Percentiles rank a stretch among this genome's conserved stretches.
phyloP scores from a whole-genome alignment of 2,329 filamentous ascomycete genomes.

The Monosporascus sp. region DNA sequence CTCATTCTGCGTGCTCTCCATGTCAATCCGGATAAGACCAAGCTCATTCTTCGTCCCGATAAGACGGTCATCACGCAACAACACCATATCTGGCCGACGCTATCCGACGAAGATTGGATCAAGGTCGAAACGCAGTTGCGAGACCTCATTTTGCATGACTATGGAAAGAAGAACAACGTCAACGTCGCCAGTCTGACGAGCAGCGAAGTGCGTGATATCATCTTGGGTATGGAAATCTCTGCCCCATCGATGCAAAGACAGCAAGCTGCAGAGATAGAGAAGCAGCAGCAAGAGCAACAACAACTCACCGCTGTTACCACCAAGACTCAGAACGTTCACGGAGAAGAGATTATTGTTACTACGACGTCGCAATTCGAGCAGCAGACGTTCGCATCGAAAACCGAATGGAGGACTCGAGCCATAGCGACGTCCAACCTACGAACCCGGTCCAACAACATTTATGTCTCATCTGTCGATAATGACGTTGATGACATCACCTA shows the following conservation, averaged over 20 bases:
- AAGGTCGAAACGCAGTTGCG: slow-evolving; percentile 97
- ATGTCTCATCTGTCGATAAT: slow-evolving; percentile 93
- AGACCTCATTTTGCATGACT: slow-evolving; percentile 95
- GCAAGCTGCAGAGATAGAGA: slow-evolving; percentile 97
- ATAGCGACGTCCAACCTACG: slow-evolving; percentile 95
- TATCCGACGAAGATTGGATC: slow-evolving; percentile 97
- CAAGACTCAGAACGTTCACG: slow-evolving; percentile 94
- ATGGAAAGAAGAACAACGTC: slow-evolving; percentile 99
- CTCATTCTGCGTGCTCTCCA: slow-evolving; percentile 91
- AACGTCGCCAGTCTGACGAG: slow-evolving; percentile 95
- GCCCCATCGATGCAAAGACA: slow-evolving; percentile 97
- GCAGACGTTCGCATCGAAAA: slow-evolving; percentile 96
- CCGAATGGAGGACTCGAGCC: slow-evolving; percentile 94
- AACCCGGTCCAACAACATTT: slow-evolving; percentile 95
- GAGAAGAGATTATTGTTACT: slow-evolving; percentile 96
- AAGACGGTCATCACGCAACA: slow-evolving; percentile 98
- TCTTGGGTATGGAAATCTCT: slow-evolving; percentile 98
- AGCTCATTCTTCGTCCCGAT: slow-evolving; percentile 88
- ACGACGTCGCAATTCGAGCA: slow-evolving; percentile 98
- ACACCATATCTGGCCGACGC: slow-evolving; percentile 95
- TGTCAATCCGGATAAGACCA: slow-evolving; percentile 98
- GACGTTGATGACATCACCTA: slow-evolving; percentile 90
- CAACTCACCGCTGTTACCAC: slow-evolving; percentile 96
- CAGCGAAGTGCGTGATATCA: slow-evolving; percentile 96
- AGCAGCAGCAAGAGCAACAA: slow-evolving; percentile 94